A percentile compares a stretch with the other conserved stretches of the same genome.
Conservation (phyloP, 768 basidiomycete genomes). For the Russula foetens region DNA sequence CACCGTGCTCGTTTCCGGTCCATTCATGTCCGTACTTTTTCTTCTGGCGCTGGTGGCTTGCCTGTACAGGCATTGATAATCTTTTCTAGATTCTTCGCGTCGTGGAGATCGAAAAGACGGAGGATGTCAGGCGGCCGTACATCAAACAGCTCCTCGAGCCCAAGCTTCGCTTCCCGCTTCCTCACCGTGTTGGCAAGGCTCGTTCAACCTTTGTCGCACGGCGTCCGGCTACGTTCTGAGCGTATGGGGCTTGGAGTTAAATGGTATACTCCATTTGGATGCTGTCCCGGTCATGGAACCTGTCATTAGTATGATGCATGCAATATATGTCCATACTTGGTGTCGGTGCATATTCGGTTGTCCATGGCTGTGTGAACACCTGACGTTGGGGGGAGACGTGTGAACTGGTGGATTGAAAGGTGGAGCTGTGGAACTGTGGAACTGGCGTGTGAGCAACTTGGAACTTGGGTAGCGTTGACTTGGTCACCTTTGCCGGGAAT, state of each 20-base stretch:
- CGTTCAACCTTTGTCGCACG: slow-evolving; percentile 75
- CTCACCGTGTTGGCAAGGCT: slow-evolving; percentile 75
- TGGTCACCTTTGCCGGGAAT: too few species aligned
- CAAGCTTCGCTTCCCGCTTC: slow-evolving; percentile 93
- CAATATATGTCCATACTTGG: too few species aligned
- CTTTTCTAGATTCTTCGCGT: slow-evolving; percentile 86
- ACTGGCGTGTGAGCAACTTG: too few species aligned
- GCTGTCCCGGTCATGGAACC: neutral
- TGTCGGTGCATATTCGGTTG: too few species aligned
- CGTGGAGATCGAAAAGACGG: slow-evolving; percentile 87
- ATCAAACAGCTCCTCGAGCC: slow-evolving; percentile 93
- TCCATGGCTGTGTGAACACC: too few species aligned
- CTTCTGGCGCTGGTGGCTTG: neutral
- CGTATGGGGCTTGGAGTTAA: neutral
- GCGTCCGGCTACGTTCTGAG: slow-evolving; percentile 67
- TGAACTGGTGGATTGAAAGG: too few species aligned
- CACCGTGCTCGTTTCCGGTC: slow-evolving; percentile 99
- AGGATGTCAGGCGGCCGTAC: slow-evolving; percentile 91
- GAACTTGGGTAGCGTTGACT: too few species aligned
- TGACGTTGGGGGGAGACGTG: too few species aligned
- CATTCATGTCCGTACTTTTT: slow-evolving; percentile 69
- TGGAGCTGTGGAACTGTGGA: too few species aligned
- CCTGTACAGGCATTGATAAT: neutral
- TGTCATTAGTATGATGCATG: too few species aligned
- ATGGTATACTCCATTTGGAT: neutral